Base-by-base conservation (phyloP, 768 basidiomycete species). In the Tubosaeta sp. region DNA sequence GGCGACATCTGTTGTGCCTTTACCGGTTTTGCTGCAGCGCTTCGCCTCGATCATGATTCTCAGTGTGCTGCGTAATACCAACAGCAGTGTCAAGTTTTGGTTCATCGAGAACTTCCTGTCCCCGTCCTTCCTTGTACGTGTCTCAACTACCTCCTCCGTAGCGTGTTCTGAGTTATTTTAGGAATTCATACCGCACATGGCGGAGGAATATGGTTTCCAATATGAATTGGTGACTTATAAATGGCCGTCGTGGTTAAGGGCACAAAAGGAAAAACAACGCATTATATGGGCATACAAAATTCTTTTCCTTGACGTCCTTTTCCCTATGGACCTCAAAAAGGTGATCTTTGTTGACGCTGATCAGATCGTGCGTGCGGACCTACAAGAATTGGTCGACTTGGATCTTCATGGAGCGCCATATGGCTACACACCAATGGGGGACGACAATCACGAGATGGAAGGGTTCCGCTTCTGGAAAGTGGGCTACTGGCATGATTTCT, bases 211-310 rank as follows among this genome's bases (percentile, higher is more conserved):
- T 63, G 82, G 83, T 37, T 99, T 98, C 79, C 82, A 95, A 65
- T 99, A 97, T 64, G 95, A 98, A 65, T 79, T 99, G 13, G 90
- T 99, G 50, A 99, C 97, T 0, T 99, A 98, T 76, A 97, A 97
- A 65, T 99, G 95, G 95, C 97, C 97, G 0, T 90, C 89, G 1
- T 99, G 95, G 95, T 78, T 99, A 5, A 87, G 93, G n/a, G 83
- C 83, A 13, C 97, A 98, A 66, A 93, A 86, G 53, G 97, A 99
- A 73, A 99, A 99, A 69, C 97, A 99, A 69, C 82, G 97, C 10
- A 87, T 95, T 51, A 99, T 99, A 59, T 98, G 97, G 97, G 95
- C 91, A 1, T 99, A 98, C 78, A 98, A 99, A 73, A 99, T 99
- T 57, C 84, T 99, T 39, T 99, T 99, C 81, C 82, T 99, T 14